Evolutionary conservation across 768 basidiomycete species (phyloP).

Genomic region (Naganishia randhawae): DNA sequence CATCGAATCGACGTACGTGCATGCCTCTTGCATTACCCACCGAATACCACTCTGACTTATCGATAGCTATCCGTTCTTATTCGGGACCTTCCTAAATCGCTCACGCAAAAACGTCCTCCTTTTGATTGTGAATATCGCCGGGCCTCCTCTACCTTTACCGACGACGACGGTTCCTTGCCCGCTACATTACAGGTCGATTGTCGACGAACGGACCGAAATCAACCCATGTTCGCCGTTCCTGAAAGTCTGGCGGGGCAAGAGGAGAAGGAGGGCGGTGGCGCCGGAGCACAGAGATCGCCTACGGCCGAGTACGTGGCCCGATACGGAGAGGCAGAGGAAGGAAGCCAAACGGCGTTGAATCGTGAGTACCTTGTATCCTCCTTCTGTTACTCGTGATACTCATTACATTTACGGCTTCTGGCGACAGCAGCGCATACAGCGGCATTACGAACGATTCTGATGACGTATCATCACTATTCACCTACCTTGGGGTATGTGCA

Average conservation of each 20-base stretch:
- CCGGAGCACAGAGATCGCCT: slow-evolving; percentile 24
- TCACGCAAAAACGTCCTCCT: not conserved
- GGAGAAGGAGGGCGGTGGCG: slow-evolving; percentile 58
- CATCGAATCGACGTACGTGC: slow-evolving; percentile 48
- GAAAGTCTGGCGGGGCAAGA: slow-evolving; percentile 47
- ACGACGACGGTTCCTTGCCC: slow-evolving; percentile 53
- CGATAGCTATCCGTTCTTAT: slow-evolving; percentile 18
- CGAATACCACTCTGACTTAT: not conserved
- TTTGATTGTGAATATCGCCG: slow-evolving; percentile 17
- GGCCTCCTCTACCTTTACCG: slow-evolving; percentile 3
- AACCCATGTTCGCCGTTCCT: slow-evolving; percentile 70
- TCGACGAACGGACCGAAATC: slow-evolving; percentile 89
- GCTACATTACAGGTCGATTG: slow-evolving; percentile 96
- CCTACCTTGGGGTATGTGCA: slow-evolving; percentile 81
- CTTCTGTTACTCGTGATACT: not conserved
- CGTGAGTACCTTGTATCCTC: slow-evolving; percentile 34
- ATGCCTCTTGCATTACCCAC: not conserved
- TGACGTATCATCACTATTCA: slow-evolving; percentile 58
- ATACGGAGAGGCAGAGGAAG: slow-evolving; percentile 46
- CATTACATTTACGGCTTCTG: not conserved
- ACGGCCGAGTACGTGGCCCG: slow-evolving; percentile 3
- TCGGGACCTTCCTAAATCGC: slow-evolving; percentile 13
- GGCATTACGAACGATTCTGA: slow-evolving; percentile 73
- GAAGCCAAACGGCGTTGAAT: slow-evolving; percentile 44
- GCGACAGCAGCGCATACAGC: slow-evolving; percentile 66